Evolutionary conservation across 495 filamentous ascomycete genomes (phyloP), one percentile per base, ranked within the genome.

Genomic region (Chaetomium fimeti): DNA sequence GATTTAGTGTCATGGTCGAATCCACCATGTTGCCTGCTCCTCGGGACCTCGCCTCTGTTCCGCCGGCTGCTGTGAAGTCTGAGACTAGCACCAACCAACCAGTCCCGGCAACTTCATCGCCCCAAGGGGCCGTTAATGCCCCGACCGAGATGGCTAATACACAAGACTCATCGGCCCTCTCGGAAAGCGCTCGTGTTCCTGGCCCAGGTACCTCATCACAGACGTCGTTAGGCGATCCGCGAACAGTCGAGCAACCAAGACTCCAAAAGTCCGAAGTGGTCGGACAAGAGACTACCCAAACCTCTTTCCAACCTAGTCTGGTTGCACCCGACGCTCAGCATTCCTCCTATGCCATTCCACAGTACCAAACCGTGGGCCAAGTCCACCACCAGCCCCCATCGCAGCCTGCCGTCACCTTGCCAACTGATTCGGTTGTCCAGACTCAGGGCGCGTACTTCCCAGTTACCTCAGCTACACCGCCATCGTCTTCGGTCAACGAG

Each of bases 1-100:
- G 49, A 7, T 62, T 54, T 20, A 54, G 36, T 13, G 59, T 53
- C 60, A 28, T 16, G 22, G 24, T 29, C 5, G 60, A 54, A 12
- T 16, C 20, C 7, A n/a, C 47, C 0, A 42, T 20, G 29, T 24
- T 7, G 5, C 16, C 60, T 29, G 48, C 48, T 29, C 29, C 49
- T 24, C 32, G 28, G 28, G 36, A 1, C 4, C 6, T 15, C 15
- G 7, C 60, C 5, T 28, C 49, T 15, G 3, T 3, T 43, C 16
- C 43, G 25, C 49, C 49, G 1, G 20, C 20, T 20, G 12, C 24
- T 61, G 47, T 27, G 9, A 40, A 25, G 47, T 18, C 49, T 6
- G 60, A 43, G 36, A 20, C 45, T 2, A 16, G 20, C 49, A 36
- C 32, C 32, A 54, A 20, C 15, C 60, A 43, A 11, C 49, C 32